A percentile compares a stretch with the other conserved stretches of the same genome.
Evolutionary conservation across 225 moss, liverwort and hornwort genomes (phyloP).

Genomic region (Takakia lepidozioides): DNA sequence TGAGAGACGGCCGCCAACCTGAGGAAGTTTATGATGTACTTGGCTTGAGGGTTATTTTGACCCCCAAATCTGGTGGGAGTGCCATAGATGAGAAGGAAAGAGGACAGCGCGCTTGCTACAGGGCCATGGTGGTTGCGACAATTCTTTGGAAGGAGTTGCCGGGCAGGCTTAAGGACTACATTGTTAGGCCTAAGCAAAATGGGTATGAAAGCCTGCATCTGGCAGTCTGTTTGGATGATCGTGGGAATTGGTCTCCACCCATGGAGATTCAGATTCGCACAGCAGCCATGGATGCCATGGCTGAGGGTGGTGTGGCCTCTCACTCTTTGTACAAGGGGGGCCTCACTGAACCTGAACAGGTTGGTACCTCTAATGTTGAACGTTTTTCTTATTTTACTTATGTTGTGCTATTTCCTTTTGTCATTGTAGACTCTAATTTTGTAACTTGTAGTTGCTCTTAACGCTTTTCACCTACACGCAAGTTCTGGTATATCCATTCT

Average conservation of each 20-base stretch:
- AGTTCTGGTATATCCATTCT: background rate
- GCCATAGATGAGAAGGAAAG: constrained; percentile 21
- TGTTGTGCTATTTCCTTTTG: too few species aligned
- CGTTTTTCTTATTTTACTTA: too few species aligned
- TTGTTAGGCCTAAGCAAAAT: constrained; percentile 73
- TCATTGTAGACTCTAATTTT: too few species aligned
- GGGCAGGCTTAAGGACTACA: constrained; percentile 78
- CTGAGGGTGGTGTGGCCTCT: constrained; percentile 80
- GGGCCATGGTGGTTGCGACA: constrained; percentile 55
- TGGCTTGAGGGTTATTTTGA: constrained; percentile 68
- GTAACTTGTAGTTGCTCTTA: too few species aligned
- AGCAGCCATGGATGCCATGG: constrained; percentile 69
- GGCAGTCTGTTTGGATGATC: constrained; percentile 55
- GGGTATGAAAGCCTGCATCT: constrained; percentile 81
- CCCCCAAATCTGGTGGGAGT: constrained; percentile 33
- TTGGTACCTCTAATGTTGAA: too few species aligned
- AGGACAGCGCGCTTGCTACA: constrained; percentile 70
- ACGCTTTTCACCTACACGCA: too few species aligned
- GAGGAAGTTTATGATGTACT: constrained; percentile 90
- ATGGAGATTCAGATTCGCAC: constrained; percentile 98
- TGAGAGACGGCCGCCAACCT: constrained; percentile 73
- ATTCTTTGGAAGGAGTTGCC: constrained; percentile 62
- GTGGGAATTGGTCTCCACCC: constrained; percentile 46
- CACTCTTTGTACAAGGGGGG: constrained; percentile 88
- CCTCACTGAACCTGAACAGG: constrained; percentile 91